These are phyloP conservation scores for Phytophthora capsici DNA, from an alignment of 352 stramenopile species.

Conservation along the genomic window DNA sequence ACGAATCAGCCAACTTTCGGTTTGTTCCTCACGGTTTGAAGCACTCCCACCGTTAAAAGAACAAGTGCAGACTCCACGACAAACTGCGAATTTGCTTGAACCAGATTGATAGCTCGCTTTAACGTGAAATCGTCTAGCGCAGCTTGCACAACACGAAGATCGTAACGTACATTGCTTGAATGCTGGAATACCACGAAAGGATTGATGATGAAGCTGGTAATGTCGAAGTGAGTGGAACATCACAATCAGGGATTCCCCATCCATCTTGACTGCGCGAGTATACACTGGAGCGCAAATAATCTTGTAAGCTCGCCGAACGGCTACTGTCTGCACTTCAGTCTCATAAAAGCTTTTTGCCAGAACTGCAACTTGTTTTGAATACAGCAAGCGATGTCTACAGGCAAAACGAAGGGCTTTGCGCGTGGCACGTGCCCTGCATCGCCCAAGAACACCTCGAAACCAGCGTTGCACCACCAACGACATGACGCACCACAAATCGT, in stretches of 20 bases:
- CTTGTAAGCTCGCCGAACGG: constrained; percentile 41
- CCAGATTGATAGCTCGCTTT: constrained; percentile 33
- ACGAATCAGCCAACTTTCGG: constrained; percentile 63
- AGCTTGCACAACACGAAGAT: constrained; percentile 53
- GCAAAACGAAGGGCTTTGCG: constrained; percentile 42
- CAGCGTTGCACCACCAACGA: constrained; percentile 60
- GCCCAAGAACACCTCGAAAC: constrained; percentile 58
- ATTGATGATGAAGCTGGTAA: constrained; percentile 15
- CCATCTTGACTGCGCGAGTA: constrained; percentile 50
- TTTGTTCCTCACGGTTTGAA: background rate
- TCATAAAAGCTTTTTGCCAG: constrained; percentile 46
- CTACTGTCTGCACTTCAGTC: constrained; percentile 27
- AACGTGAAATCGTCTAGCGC: constrained; percentile 56
- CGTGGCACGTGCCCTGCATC: constrained; percentile 32
- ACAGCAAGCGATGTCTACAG: constrained; percentile 37
- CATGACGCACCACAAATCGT: constrained; percentile 68
- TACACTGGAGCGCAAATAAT: constrained; percentile 50
- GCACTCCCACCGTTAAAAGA: constrained; percentile 35
- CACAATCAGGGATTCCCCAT: constrained; percentile 66
- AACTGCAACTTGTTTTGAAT: constrained; percentile 31
- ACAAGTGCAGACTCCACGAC: constrained; percentile 55
- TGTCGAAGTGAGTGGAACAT: constrained; percentile 57
- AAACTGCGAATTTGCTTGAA: constrained; percentile 38
- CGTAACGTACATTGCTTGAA: constrained; percentile 4
- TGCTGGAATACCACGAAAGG: background rate